These are phyloP conservation scores for Papiliotrema nemorosa DNA, from an alignment of 1,284 basidiomycete genomes.

Conservation along the genomic window DNA sequence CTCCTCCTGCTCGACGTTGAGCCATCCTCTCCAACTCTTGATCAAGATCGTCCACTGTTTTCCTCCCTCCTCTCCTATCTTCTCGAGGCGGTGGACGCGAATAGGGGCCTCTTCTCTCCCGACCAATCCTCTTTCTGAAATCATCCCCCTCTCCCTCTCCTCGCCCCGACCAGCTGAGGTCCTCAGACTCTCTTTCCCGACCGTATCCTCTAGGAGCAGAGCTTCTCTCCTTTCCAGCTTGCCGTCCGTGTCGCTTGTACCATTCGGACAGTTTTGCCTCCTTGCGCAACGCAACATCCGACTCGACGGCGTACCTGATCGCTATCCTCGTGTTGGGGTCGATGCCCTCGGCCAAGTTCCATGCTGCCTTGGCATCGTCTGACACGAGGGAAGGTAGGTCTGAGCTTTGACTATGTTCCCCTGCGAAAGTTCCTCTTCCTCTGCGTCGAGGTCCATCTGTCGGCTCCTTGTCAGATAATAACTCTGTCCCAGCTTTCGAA, in stretches of 20 bases:
- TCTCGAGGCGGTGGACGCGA: slow-evolving; percentile 7
- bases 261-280: slow-evolving; percentile 35
- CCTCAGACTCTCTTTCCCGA: slow-evolving; percentile 6
- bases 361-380: not conserved
- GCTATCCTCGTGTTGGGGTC: slow-evolving; percentile 39
- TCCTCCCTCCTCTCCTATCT: slow-evolving; percentile 6
- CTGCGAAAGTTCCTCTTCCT: slow-evolving; percentile 35
- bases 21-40: slow-evolving; percentile 37
- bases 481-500: slow-evolving; percentile 18
- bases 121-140: slow-evolving; percentile 32
- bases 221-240: slow-evolving; percentile 38
- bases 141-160: slow-evolving; percentile 29
- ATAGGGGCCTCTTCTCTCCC: slow-evolving; percentile 23
- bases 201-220: slow-evolving; percentile 2
- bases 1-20: slow-evolving; percentile 6
- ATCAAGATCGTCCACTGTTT: slow-evolving; percentile 39
- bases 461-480: slow-evolving; percentile 7
- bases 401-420: slow-evolving; percentile 4
- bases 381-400: slow-evolving; percentile 14
- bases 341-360: slow-evolving; percentile 27
- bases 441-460: slow-evolving; percentile 14
- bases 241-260: slow-evolving; percentile 37
- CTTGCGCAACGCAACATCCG: slow-evolving; percentile 23
- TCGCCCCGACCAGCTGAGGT: slow-evolving; percentile 5
- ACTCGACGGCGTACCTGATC: slow-evolving; percentile 33